Evolutionary conservation across 257 asterid species (phyloP), one percentile per base, ranked within the genome.

Genomic region (Echium plantagineum): DNA sequence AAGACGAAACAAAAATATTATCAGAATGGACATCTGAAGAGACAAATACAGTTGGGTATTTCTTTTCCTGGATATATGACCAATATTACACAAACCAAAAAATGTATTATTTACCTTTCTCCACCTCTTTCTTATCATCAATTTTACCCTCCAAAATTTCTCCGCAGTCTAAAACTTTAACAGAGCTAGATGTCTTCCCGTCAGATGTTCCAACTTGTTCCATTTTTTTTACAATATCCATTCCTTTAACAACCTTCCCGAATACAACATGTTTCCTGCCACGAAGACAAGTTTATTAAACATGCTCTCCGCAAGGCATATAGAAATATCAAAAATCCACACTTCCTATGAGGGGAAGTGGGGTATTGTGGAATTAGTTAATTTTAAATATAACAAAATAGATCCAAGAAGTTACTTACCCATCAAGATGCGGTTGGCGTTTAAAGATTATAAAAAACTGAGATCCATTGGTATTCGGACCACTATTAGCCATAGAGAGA

Each of bases 401-500:
- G 15, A 47, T 66, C 19, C n/a, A 67, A 62, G 57, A 59, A 62
- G 62, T 15, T n/a, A 68, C 31, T 66, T 86, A 93, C 99, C 99
- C 94, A 70, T 93, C 96, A 52, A 93, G 99, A 84, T 93, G 96
- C 65, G 86, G 95, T 69, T 83, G 94, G 60, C 86, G 85, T 75
- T 89, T 86, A 74, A 93, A 89, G 64, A 54, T 71, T 66, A 93
- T 86, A 76, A 93, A 93, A 82, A 93, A 93, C 80, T 89, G 99
- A 71, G 99, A 93, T 46, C 97, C 99, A 66, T 93, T 93, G 55
- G 99, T 86, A 80, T 83, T 83, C 48, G 94, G 89, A 16, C 99
- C 97, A 56, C 88, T 73, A 80, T 93, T 93, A 65, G 99, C 99
- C 99, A 93, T 93, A n/a, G 96, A 89, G 68, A 93, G 95, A 62